These are phyloP conservation scores for Cyclotella choctawhatcheeana DNA, from an alignment of 108 stramenopile species.

Conservation along the genomic window DNA sequence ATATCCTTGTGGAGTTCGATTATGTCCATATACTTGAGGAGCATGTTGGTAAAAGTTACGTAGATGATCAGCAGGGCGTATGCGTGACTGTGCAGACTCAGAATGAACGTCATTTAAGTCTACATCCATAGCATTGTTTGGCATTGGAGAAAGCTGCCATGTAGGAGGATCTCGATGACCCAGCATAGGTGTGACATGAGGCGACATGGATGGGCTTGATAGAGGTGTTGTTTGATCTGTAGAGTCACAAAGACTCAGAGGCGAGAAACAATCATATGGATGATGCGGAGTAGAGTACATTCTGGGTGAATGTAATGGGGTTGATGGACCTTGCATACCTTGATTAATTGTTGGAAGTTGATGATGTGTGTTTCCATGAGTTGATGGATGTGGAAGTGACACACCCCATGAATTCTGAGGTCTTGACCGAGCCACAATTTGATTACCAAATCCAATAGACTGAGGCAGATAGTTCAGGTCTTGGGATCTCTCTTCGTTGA, in stretches of 20 bases:
- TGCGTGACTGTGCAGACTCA: conserved; percentile 13
- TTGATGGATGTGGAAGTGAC: conserved; percentile 25
- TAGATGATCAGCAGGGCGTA: conserved; percentile 15
- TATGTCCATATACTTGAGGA: conserved; percentile 7
- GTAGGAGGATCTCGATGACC: conserved; percentile 23
- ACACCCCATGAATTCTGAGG: conserved; percentile 23
- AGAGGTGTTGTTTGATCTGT: conserved; percentile 50
- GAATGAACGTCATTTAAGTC: conserved; percentile 40
- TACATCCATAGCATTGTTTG: conserved; percentile 5
- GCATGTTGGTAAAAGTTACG: conserved; percentile 18
- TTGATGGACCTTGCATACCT: conserved; percentile 30
- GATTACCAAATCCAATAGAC: conserved; percentile 11
- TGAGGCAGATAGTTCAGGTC: conserved; percentile 14
- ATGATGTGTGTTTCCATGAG: neutral
- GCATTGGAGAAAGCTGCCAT: conserved; percentile 37
- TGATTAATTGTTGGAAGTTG: conserved; percentile 27
- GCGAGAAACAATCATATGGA: conserved; percentile 27
- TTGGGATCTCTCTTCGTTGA: neutral
- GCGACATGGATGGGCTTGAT: conserved; percentile 51
- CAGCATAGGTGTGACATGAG: conserved; percentile 34
- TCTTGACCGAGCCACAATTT: conserved; percentile 4
- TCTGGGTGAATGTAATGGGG: conserved; percentile 26
- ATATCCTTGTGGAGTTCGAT: conserved; percentile 3
- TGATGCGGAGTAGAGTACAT: conserved; percentile 22
- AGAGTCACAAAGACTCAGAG: conserved; percentile 42